Base-by-base conservation (phyloP, 306 rosid species). In the Astragalus glycyphyllos region DNA sequence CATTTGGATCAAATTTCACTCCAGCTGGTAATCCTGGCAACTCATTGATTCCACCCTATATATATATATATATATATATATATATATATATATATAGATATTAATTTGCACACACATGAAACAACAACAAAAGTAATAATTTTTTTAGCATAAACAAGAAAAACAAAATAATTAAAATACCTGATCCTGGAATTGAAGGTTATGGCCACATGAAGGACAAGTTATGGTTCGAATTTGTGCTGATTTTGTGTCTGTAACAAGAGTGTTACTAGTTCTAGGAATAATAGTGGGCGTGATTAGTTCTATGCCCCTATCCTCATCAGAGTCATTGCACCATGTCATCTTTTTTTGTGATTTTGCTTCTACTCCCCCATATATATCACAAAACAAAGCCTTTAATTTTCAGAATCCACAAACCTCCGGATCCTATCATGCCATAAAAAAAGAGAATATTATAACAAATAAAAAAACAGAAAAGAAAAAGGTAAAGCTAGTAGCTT, bases 1-100 rank as follows among this genome's bases (percentile, higher is more conserved):
- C 98, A 14, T 87, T 89, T 8, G 96, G 98, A 80, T 92, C 96
- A 55, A 92, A 92, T 62, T 86, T 89, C 73, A 92, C 88, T 5
- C 98, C 98, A 7, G 88, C 86, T 53, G 98, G 98, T 51, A 89
- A 70, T 2, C 92, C 90, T 15, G 89, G 84, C 86, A 90, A 83
- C 47, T 86, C 96, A 61, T 84, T 85, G 14, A 85, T 88, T 37
- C 88, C 87, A 7, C 60, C 79, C 85, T 82, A 49, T 13, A 34
- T 1, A 50, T 15, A 41, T 42, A 35, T 11, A 40, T 42, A 35
- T 13, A 50, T 15, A 41, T 42, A 35, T 11, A 40, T 42, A 35
- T 13, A 50, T 15, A 41, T 42, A 35, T 82, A 49, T 13, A 34
- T 1, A 50, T 15, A 41, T 42, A 35, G 12, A 40, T 42, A 35